Conservation (phyloP, 2,329 filamentous ascomycete species). For the Scleromitrula shiraiana region DNA sequence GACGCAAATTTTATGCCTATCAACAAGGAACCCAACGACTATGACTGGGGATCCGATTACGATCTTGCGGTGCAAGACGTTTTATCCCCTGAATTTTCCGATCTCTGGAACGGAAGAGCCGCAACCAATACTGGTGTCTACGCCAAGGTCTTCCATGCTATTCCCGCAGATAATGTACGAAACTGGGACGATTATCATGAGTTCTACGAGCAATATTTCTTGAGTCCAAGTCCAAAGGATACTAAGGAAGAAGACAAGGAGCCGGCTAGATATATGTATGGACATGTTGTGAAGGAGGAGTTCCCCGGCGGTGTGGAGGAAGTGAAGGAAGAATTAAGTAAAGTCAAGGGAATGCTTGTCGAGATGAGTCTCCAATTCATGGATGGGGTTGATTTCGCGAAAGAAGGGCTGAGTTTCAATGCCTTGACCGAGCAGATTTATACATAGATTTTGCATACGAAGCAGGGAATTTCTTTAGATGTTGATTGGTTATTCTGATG, state of each 20-base stretch:
- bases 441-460: no score
- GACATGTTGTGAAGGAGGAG: slow-evolving; percentile 77
- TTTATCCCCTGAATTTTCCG: slow-evolving; percentile 57
- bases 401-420: slow-evolving; percentile 69
- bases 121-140: slow-evolving; percentile 74
- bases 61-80: slow-evolving; percentile 69
- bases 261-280: slow-evolving; percentile 64
- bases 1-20: slow-evolving; percentile 73
- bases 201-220: slow-evolving; percentile 62
- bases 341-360: slow-evolving; percentile 63
- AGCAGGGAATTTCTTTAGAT: no score
- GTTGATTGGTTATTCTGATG: no score
- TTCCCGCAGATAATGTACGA: slow-evolving; percentile 59
- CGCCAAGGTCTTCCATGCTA: slow-evolving; percentile 70
- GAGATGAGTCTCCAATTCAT: slow-evolving; percentile 91
- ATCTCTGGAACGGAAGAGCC: slow-evolving; percentile 67
- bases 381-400: slow-evolving; percentile 75
- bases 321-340: slow-evolving; percentile 60
- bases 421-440: slow-evolving; percentile 65
- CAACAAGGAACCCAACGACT: slow-evolving; percentile 59
- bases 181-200: slow-evolving; percentile 68
- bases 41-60: slow-evolving; percentile 61
- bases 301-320: slow-evolving; percentile 66
- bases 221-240: slow-evolving; percentile 42
- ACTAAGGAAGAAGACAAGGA: slow-evolving; percentile 32